Percentiles rank a stretch among this genome's conserved stretches.
Evolutionary conservation across 2,329 filamentous ascomycete species (phyloP).

Genomic region (Ceratocystis lukuohia): DNA sequence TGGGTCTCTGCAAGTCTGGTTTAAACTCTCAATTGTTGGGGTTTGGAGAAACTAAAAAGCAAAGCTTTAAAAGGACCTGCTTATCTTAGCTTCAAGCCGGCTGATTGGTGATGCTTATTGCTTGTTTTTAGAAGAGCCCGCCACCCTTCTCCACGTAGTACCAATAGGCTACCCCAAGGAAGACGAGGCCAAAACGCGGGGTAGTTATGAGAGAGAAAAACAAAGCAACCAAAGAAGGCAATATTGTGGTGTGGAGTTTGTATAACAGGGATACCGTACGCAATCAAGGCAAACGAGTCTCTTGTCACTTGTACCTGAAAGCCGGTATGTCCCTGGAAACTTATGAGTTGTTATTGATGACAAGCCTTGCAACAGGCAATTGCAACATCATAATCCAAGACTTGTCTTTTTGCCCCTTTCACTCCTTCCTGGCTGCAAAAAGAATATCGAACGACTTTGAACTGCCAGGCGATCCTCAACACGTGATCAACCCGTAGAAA

Average conservation of each 20-base stretch:
- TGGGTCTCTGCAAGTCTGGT: neutral
- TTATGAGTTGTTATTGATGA: neutral
- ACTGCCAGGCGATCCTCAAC: neutral
- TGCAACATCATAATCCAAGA: neutral
- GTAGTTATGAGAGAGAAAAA: neutral
- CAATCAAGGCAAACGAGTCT: neutral
- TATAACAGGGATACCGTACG: neutral
- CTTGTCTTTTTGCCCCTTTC: neutral
- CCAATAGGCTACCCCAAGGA: neutral
- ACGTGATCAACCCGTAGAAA: conserved; percentile 11
- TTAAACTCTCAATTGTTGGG: neutral
- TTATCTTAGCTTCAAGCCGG: neutral
- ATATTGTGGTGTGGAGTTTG: no score
- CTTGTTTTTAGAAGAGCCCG: neutral
- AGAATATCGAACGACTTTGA: conserved; percentile 13
- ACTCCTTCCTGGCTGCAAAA: neutral
- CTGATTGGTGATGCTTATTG: neutral
- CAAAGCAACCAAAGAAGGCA: no score
- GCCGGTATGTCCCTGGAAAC: neutral
- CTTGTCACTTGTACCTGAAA: neutral
- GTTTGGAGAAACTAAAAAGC: neutral
- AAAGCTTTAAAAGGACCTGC: neutral
- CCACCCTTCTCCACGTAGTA: neutral
- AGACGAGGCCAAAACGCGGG: neutral
- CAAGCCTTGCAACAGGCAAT: neutral